Evolutionary conservation across 768 basidiomycete species (phyloP), one percentile per base, ranked within the genome.

Genomic region (Amyloporia xantha): DNA sequence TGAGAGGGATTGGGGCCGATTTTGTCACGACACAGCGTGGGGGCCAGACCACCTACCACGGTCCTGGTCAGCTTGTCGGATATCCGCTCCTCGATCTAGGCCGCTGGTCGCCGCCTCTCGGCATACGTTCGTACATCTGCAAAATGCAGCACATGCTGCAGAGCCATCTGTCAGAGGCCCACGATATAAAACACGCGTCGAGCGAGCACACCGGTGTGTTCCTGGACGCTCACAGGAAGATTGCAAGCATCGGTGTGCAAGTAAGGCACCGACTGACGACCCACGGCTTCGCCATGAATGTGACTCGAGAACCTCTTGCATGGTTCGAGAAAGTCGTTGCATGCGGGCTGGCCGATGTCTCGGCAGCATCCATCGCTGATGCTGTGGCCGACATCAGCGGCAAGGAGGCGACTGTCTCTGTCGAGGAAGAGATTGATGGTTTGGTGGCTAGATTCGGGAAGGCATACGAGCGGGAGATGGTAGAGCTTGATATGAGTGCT

Each of bases 221-320:
- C 64, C 67, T 92, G 45, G 77, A 87, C 59, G 69, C 73, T n/a
- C 68, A 68, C 25, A 86, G 86, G 40, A 99, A 98, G 66, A 74
- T 99, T 57, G 91, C 81, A 15, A 98, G 95, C 60, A 95, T 99
- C 45, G 96, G 96, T 38, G 91, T 99, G 45, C 93, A 97, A 65
- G 84, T 98, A 47, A 83, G 93, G 48, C 94, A 97, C 62, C 79
- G 95, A 38, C 76, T 99, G 48, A 95, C 96, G 38, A 86, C 84
- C 21, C 96, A 99, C 63, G 96, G 96, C 1, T 96, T 99, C 67
- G 81, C 93, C 1, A 69, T 97, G 62, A 99, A 99, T 66, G 72
- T 97, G 51, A 91, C 91, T 0, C 67, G 65, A 24, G 86, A 96
- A 54, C 91, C 92, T 3, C 62, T 82, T 21, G 54, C 69, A 20